These are phyloP conservation scores for Blastobotrys arbuscula DNA, from an alignment of 1,139 yeast genomes.

Conservation along the genomic window DNA sequence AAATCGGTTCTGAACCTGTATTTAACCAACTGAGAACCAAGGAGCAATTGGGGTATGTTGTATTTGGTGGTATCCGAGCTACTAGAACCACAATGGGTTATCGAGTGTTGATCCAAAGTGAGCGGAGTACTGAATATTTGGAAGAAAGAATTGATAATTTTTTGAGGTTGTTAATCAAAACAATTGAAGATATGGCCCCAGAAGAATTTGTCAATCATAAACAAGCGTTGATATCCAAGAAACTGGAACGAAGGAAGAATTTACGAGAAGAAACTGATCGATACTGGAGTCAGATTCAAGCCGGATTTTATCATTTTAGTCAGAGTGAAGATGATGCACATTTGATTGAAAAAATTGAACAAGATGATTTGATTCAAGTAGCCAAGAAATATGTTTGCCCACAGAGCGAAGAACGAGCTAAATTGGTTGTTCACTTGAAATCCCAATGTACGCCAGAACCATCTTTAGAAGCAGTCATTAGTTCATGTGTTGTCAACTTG, in stretches of 20 bases:
- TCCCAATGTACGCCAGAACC: constrained; percentile 42
- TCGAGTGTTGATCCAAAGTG: constrained; percentile 81
- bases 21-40: constrained; percentile 86
- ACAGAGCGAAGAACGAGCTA: constrained; percentile 39
- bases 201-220: constrained; percentile 67
- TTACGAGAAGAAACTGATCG: constrained; percentile 66
- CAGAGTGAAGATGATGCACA: constrained; percentile 51
- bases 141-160: constrained; percentile 73
- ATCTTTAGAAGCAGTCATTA: constrained; percentile 21
- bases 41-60: constrained; percentile 89
- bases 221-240: constrained; percentile 58
- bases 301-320: constrained; percentile 74
- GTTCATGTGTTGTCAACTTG: constrained; percentile 40
- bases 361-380: constrained; percentile 52
- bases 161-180: constrained; percentile 39
- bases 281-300: constrained; percentile 61
- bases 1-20: constrained; percentile 77
- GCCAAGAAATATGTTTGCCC: constrained; percentile 45
- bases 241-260: constrained; percentile 68
- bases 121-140: constrained; percentile 65
- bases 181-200: constrained; percentile 43
- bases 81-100: constrained; percentile 73
- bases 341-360: constrained; percentile 47
- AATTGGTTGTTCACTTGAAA: constrained; percentile 60
- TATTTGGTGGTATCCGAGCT: constrained; percentile 65